phyloP scores from a whole-genome alignment of 139 green algal genomes.

The Chlamydomonas incerta region DNA sequence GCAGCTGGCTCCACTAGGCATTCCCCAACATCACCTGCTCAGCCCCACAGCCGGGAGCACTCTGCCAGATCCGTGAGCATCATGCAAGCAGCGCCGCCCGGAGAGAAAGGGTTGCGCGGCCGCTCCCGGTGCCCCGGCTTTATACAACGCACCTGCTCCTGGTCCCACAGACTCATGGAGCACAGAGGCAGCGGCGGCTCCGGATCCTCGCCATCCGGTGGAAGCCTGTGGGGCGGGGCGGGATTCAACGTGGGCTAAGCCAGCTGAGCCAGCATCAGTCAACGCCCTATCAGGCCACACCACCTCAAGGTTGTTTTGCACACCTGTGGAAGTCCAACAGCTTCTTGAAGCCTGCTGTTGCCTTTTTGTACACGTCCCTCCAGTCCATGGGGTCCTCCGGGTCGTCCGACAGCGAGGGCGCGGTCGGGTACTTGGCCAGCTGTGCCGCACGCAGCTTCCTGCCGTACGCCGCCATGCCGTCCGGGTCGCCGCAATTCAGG shows the following conservation, averaged over 20 bases:
- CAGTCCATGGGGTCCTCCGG: not conserved
- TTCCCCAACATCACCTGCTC: no score
- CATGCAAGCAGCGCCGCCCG: not conserved
- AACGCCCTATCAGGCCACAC: no score
- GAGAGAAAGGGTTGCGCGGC: not conserved
- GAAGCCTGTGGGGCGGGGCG: no score
- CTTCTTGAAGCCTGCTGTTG: not conserved
- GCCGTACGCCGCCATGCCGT: constrained; percentile 27
- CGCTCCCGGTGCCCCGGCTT: not conserved
- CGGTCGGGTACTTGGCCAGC: not conserved
- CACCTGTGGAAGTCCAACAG: not conserved
- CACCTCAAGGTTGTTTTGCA: no score
- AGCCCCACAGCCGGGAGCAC: not conserved
- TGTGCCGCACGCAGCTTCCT: not conserved
- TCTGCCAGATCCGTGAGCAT: not conserved
- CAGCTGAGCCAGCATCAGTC: no score
- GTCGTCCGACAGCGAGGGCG: not conserved
- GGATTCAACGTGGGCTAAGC: no score
- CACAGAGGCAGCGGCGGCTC: constrained; percentile 20
- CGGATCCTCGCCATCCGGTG: not conserved
- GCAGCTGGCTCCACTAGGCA: no score
- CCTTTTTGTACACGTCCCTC: not conserved
- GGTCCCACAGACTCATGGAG: constrained; percentile 6
- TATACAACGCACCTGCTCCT: not conserved
- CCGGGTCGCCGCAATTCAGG: constrained; percentile 2